Evolutionary conservation across 2,329 filamentous ascomycete genomes (phyloP).

Genomic region (Aspergillus sp.): DNA sequence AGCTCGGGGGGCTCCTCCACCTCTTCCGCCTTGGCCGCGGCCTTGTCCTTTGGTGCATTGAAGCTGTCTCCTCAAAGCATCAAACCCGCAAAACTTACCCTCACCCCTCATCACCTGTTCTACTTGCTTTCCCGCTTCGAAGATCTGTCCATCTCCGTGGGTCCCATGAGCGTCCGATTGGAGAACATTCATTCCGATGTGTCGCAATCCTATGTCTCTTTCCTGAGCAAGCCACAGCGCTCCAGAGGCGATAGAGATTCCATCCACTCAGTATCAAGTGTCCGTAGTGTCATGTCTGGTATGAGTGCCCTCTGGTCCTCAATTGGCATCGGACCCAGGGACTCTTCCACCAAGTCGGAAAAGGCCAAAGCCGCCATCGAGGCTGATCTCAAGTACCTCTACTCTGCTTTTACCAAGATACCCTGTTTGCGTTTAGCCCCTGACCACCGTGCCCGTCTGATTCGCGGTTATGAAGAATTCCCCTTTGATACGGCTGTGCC

Average conservation of each 20-base stretch:
- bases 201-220: slow-evolving; percentile 86
- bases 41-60: slow-evolving; percentile 76
- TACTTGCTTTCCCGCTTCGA: slow-evolving; percentile 93
- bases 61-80: slow-evolving; percentile 75
- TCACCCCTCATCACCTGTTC: slow-evolving; percentile 94
- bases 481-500: slow-evolving; percentile 96
- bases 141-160: slow-evolving; percentile 80
- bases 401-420: slow-evolving; percentile 97
- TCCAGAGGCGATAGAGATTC: slow-evolving; percentile 82
- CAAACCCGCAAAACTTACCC: slow-evolving; percentile 82
- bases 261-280: slow-evolving; percentile 90
- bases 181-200: slow-evolving; percentile 89
- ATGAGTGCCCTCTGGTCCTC: slow-evolving; percentile 91
- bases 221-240: slow-evolving; percentile 74
- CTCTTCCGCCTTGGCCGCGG: slow-evolving; percentile 65
- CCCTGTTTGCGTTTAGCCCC: slow-evolving; percentile 81
- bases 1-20: slow-evolving; percentile 57
- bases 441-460: slow-evolving; percentile 85
- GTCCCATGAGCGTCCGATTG: slow-evolving; percentile 89
- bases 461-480: slow-evolving; percentile 92
- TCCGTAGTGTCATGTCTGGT: slow-evolving; percentile 93
- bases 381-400: slow-evolving; percentile 87
- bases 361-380: slow-evolving; percentile 80
- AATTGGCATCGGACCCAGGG: slow-evolving; percentile 72
- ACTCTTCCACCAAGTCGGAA: slow-evolving; percentile 72